phyloP scores from a whole-genome alignment of 768 basidiomycete species.

The Boletales sp. region DNA sequence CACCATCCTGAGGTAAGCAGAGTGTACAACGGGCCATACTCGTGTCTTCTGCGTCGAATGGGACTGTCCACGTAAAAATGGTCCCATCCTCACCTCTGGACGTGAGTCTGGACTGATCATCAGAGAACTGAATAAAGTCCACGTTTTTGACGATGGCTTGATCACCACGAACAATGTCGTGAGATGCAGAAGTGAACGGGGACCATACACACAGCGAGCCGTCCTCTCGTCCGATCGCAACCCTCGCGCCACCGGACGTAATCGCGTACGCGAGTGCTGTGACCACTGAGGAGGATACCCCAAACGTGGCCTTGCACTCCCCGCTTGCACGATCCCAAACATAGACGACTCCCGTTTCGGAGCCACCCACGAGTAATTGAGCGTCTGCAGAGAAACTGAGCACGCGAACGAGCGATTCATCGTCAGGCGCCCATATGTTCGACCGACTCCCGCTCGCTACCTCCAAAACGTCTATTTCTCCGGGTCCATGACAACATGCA shows the following conservation, averaged over 20 bases:
- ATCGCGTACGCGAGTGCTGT: conserved; percentile 14
- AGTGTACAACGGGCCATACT: neutral
- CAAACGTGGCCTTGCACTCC: conserved; percentile 7
- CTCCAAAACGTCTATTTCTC: conserved; percentile 1
- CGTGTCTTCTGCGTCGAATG: neutral
- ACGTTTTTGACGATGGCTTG: conserved; percentile 7
- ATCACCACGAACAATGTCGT: conserved; percentile 2
- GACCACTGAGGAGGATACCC: conserved; percentile 4
- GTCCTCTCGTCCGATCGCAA: conserved; percentile 19
- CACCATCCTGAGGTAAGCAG: neutral
- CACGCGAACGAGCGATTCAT: neutral
- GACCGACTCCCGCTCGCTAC: neutral
- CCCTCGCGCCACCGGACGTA: neutral
- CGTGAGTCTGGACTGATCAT: conserved; percentile 3
- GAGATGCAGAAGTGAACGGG: conserved; percentile 11
- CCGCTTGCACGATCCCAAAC: conserved; percentile 21
- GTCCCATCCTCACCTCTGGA: conserved; percentile 12
- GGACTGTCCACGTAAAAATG: conserved; percentile 6
- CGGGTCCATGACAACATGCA: conserved; percentile 8
- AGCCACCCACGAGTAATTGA: conserved; percentile 17
- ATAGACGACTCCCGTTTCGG: conserved; percentile 6
- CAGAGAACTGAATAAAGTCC: conserved; percentile 7
- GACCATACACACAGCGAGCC: conserved; percentile 16
- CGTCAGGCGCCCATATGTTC: neutral
- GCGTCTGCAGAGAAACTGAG: conserved; percentile 18